Base-by-base conservation (phyloP, 495 filamentous ascomycete species). In the Tuber calosporum region DNA sequence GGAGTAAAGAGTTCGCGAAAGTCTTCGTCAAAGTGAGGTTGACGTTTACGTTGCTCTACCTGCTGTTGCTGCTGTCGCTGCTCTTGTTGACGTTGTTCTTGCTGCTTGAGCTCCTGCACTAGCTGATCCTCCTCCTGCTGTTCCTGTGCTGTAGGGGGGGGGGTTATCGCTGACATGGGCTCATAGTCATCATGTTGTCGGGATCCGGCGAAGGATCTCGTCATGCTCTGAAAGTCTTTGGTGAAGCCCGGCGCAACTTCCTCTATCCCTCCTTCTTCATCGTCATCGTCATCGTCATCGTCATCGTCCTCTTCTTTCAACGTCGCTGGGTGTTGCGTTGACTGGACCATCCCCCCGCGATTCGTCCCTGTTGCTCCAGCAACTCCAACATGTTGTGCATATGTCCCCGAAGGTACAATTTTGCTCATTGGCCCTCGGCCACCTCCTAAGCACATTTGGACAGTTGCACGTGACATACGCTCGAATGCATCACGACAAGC, bases 401-500 rank as follows among this genome's bases (percentile, higher is more conserved):
- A 69, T 68, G 76, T 78, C 20, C 69, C 72, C 15, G 77, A 78
- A 26, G 77, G 75, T 37, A 62, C 22, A 37, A 79, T 67, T 30
- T 79, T 79, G 15, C 72, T 77, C 38, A 79, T 69, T 19, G 80
- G 77, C 7, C 80, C 77, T 48, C 66, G 67, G 66, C 77, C 79
- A 19, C 77, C 77, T 26, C 73, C 75, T 7, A 82, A 68, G 66
- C 80, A 82, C 94, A 97, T 97, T 76, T 92, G 90, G 13, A 98
- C 89, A 0, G 94, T 97, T 41, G 94, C 94, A 83, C 92, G 96
- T 78, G 91, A 93, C 86, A 97, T 98, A 66, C 94, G 89, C 76
- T 96, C 93, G 83, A 98, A 97, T 19, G 94, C 93, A 82, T 97
- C 94, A 3, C 93, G 88, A 79, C 94, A 98, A 38, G 90, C 90